A percentile compares a stretch with the other conserved stretches of the same genome.
These are phyloP conservation scores for Saccharomycopsis oosterbeekiorum DNA, from an alignment of 805 yeast species.

Conservation along the genomic window DNA sequence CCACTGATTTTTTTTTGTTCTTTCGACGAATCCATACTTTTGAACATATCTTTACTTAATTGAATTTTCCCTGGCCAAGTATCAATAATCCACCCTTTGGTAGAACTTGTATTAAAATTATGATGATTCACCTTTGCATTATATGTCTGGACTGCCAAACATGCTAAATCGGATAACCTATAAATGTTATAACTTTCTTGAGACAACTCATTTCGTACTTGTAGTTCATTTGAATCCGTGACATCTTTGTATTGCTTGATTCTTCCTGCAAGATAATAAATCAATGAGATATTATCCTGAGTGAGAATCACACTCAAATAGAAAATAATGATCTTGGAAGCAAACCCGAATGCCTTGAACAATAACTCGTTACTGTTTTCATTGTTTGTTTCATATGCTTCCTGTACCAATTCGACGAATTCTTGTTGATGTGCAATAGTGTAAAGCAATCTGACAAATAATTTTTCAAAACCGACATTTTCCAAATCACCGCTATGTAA, in stretches of 20 bases:
- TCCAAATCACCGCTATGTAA: slow-evolving; percentile 23
- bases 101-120: slow-evolving; percentile 20
- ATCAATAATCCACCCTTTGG: slow-evolving; percentile 56
- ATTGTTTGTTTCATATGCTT: slow-evolving; percentile 17
- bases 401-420: slow-evolving; percentile 34
- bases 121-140: slow-evolving; percentile 2
- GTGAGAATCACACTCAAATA: slow-evolving; percentile 51
- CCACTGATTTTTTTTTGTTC: slow-evolving; percentile 51
- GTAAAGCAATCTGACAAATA: slow-evolving; percentile 58
- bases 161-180: slow-evolving; percentile 63
- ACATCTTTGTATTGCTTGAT: slow-evolving; percentile 70
- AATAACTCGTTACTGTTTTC: slow-evolving; percentile 20
- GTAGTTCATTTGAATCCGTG: slow-evolving; percentile 15
- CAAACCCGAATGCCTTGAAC: slow-evolving; percentile 40
- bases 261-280: slow-evolving; percentile 69
- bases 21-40: slow-evolving; percentile 45
- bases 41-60: slow-evolving; percentile 59
- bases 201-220: slow-evolving; percentile 14
- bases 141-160: slow-evolving; percentile 48
- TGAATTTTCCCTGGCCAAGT: slow-evolving; percentile 77
- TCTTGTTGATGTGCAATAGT: slow-evolving; percentile 69
- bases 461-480: slow-evolving; percentile 51
- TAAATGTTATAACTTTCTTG: slow-evolving; percentile 36
- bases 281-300: slow-evolving; percentile 56
- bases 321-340: slow-evolving; percentile 50